A percentile compares a stretch with the other conserved stretches of the same genome.
phyloP scores from a whole-genome alignment of 2,329 filamentous ascomycete genomes.

The Neoscytalidium dimidiatum region DNA sequence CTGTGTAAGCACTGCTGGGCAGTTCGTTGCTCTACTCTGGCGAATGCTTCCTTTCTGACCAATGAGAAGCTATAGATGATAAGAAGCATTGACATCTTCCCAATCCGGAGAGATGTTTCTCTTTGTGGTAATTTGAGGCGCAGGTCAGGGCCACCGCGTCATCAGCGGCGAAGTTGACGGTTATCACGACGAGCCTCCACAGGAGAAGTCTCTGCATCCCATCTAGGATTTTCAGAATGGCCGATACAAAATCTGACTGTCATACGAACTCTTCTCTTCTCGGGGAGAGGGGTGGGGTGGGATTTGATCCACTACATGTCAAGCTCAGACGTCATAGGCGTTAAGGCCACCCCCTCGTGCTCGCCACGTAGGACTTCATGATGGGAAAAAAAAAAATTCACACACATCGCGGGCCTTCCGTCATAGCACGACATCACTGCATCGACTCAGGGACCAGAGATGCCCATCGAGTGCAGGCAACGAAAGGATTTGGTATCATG shows the following conservation, averaged over 20 bases:
- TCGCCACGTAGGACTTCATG: background rate
- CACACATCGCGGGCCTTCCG: background rate
- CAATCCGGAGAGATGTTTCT: background rate
- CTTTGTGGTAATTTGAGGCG: background rate
- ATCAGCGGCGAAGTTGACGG: background rate
- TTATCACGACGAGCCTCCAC: background rate
- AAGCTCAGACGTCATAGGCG: background rate
- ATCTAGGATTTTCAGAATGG: background rate
- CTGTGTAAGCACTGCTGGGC: too few relatives aligned
- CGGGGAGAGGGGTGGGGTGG: background rate
- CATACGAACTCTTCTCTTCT: background rate
- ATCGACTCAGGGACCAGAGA: background rate
- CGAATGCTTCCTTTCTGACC: background rate
- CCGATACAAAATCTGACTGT: background rate
- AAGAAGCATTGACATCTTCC: background rate
- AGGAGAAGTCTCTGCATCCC: background rate
- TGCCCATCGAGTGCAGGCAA: slow-evolving; percentile 1
- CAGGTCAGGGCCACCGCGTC: background rate
- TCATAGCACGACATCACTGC: background rate
- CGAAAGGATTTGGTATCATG: background rate
- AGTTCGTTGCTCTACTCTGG: background rate
- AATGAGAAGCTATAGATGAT: background rate
- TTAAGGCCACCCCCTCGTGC: slow-evolving; percentile 10
- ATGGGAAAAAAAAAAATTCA: background rate
- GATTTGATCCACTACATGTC: background rate